A percentile compares a stretch with the other conserved stretches of the same genome.
Conservation (phyloP, 2,329 filamentous ascomycete genomes). For the Kalmusia sp. region DNA sequence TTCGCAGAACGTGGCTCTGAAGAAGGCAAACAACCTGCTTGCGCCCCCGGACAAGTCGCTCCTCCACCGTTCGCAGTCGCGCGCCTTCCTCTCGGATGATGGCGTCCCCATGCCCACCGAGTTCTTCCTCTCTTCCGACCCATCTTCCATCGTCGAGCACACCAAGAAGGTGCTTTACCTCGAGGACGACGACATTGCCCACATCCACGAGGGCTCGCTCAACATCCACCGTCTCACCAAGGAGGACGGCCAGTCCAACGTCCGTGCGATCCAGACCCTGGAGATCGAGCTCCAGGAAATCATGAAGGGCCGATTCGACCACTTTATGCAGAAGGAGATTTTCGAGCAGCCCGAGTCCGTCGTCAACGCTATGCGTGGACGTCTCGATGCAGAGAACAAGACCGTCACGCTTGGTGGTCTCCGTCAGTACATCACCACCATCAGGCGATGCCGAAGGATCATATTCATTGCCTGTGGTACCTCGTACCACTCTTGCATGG, state of each 20-base stretch:
- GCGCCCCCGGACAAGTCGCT: constrained; percentile 97
- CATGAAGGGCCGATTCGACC: constrained; percentile 99
- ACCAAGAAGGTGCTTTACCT: constrained; percentile 99
- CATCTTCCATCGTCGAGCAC: constrained; percentile 98
- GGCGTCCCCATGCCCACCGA: constrained; percentile 97
- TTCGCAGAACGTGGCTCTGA: constrained; percentile 94
- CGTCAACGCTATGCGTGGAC: constrained; percentile 99
- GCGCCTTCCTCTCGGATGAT: constrained; percentile 98
- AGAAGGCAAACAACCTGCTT: constrained; percentile 74
- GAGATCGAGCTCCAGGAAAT: constrained; percentile 99
- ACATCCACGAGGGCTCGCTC: constrained; percentile 98
- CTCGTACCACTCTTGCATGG: constrained; percentile 99
- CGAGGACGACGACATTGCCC: constrained; percentile 98
- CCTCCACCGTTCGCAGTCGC: constrained; percentile 96
- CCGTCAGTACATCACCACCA: constrained; percentile 94
- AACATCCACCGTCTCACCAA: constrained; percentile 99
- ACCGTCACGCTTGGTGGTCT: constrained; percentile 94
- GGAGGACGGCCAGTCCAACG: constrained; percentile 94
- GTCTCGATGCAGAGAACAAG: constrained; percentile 92
- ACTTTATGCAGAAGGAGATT: constrained; percentile 99
- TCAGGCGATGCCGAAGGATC: constrained; percentile 93
- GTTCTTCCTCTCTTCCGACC: constrained; percentile 99
- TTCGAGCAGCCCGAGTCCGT: constrained; percentile 99
- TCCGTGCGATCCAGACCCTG: constrained; percentile 96
- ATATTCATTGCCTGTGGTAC: constrained; percentile 99